Conservation (phyloP, 257 asterid genomes). For the Penstemon eatonii region DNA sequence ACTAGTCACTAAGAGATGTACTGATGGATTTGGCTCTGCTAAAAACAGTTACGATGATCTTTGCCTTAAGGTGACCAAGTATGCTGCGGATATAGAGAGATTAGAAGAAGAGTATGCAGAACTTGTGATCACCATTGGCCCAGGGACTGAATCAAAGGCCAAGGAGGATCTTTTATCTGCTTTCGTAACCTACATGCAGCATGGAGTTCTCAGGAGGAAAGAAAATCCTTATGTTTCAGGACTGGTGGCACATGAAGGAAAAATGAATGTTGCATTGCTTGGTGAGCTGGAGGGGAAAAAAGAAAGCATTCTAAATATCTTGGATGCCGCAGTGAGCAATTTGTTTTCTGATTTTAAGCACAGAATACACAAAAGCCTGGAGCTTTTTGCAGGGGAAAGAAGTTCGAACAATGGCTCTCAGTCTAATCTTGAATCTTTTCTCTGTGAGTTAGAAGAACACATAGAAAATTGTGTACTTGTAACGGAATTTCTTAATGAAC, state of each 20-base stretch:
- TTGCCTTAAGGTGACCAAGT: constrained; percentile 63
- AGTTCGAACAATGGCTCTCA: constrained; percentile 35
- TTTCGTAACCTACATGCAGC: constrained; percentile 58
- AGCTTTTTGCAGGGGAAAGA: constrained; percentile 42
- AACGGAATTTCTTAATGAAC: constrained; percentile 63
- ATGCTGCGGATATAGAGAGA: constrained; percentile 82
- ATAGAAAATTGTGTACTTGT: constrained; percentile 78
- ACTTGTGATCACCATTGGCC: constrained; percentile 67
- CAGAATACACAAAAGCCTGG: constrained; percentile 47
- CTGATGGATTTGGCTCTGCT: constrained; percentile 51
- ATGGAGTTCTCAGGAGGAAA: constrained; percentile 47
- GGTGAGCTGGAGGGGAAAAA: constrained; percentile 53
- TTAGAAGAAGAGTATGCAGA: constrained; percentile 67
- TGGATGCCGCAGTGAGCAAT: constrained; percentile 58
- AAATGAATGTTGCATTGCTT: constrained; percentile 32
- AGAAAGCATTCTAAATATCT: constrained; percentile 44
- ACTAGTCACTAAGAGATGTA: constrained; percentile 49
- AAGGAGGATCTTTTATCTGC: constrained; percentile 73
- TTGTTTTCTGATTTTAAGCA: constrained; percentile 62
- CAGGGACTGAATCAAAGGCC: constrained; percentile 72
- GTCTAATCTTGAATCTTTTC: constrained; percentile 60
- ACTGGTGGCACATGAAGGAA: constrained; percentile 40
- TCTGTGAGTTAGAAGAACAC: constrained; percentile 72
- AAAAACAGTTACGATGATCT: constrained; percentile 72
- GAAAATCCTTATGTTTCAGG: constrained; percentile 46